Percentiles rank a stretch among this genome's conserved stretches.
Evolutionary conservation across 768 basidiomycete species (phyloP).

Genomic region (Asterophora lycoperdoides): DNA sequence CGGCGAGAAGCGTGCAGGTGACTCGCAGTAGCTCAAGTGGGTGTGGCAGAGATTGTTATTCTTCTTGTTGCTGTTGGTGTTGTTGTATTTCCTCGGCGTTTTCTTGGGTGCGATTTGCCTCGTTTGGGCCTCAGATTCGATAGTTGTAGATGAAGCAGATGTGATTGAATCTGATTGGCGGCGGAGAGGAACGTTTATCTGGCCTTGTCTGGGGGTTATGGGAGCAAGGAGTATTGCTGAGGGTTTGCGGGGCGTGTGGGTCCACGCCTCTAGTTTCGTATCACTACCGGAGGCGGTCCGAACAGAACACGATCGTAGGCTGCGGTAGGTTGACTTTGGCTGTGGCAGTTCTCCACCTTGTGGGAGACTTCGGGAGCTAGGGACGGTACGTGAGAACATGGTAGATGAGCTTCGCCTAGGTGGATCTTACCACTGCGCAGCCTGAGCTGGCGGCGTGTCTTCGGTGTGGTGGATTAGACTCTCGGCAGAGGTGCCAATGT

Average conservation of each 20-base stretch:
- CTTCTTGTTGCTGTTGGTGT: too few relatives aligned
- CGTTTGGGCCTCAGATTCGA: slow-evolving; percentile 4
- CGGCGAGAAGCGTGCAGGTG: background rate
- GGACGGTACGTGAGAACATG: slow-evolving; percentile 10
- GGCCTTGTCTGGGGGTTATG: slow-evolving; percentile 12
- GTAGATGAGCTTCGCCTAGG: background rate
- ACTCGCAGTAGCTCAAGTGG: slow-evolving; percentile 3
- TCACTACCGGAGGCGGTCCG: slow-evolving; percentile 10
- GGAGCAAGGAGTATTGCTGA: slow-evolving; percentile 12
- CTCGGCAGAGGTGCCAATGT: slow-evolving; percentile 14
- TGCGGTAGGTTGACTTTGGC: slow-evolving; percentile 6
- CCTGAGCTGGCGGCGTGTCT: background rate
- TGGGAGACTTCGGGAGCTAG: slow-evolving; percentile 9
- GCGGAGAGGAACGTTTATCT: background rate
- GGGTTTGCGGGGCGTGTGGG: slow-evolving; percentile 7
- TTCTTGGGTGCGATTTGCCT: background rate
- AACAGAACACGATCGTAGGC: slow-evolving; percentile 7
- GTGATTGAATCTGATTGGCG: slow-evolving; percentile 9
- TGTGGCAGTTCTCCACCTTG: slow-evolving; percentile 15
- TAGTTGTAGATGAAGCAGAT: background rate
- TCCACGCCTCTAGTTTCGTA: slow-evolving; percentile 1
- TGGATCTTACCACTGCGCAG: slow-evolving; percentile 11
- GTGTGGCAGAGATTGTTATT: slow-evolving; percentile 7
- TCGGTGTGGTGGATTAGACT: background rate
- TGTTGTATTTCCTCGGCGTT: background rate